Evolutionary conservation across 768 basidiomycete species (phyloP).

Genomic region (Serendipita sp.): DNA sequence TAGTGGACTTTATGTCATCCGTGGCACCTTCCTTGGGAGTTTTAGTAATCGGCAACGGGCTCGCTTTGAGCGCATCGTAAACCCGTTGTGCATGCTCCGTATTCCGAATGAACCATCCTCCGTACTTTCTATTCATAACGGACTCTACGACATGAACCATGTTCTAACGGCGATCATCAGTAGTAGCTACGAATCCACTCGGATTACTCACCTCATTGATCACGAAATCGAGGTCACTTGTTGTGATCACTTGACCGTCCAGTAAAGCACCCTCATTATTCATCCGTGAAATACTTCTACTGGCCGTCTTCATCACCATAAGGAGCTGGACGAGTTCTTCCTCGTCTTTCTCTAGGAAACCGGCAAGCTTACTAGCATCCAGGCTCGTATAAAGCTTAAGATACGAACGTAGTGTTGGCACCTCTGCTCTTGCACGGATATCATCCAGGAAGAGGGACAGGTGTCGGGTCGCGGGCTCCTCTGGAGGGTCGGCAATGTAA

Average conservation of each 20-base stretch:
- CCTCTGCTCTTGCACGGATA: conserved; percentile 55
- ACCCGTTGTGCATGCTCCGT: conserved; percentile 84
- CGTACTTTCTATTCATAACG: conserved; percentile 82
- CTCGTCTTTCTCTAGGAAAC: conserved; percentile 82
- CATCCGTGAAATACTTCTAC: conserved; percentile 53
- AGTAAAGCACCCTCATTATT: conserved; percentile 41
- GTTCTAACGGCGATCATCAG: conserved; percentile 34
- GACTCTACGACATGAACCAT: conserved; percentile 96
- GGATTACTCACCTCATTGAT: conserved; percentile 63
- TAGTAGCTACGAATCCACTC: neutral
- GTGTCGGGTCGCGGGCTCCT: conserved; percentile 74
- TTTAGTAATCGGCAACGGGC: conserved; percentile 32
- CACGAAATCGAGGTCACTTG: conserved; percentile 89
- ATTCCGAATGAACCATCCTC: conserved; percentile 95
- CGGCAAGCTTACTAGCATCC: conserved; percentile 78
- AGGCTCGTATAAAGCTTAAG: conserved; percentile 91
- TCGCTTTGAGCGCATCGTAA: conserved; percentile 53
- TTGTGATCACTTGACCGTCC: conserved; percentile 73
- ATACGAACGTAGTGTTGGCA: conserved; percentile 79
- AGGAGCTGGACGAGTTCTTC: conserved; percentile 92
- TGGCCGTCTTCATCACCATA: conserved; percentile 89
- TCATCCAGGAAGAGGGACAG: conserved; percentile 72
- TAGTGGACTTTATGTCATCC: neutral
- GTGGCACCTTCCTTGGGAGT: neutral
- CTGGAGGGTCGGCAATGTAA: conserved; percentile 26